phyloP scores from a whole-genome alignment of 2,329 filamentous ascomycete genomes.

The Penicillium corylophilum region DNA sequence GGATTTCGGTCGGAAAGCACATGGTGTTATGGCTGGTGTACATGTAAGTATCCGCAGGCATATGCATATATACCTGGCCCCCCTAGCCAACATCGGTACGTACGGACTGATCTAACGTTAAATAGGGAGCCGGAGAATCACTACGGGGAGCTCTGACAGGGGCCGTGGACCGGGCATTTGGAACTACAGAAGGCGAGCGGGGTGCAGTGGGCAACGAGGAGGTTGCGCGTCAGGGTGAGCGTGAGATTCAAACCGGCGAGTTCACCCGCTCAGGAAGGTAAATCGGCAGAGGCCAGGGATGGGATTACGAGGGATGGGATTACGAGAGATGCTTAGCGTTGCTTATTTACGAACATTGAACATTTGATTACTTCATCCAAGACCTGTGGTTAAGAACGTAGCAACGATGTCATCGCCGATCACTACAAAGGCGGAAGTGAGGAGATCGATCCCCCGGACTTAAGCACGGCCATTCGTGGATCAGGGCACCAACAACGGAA shows the following conservation, averaged over 20 bases:
- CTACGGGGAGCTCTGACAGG: slow-evolving; percentile 39
- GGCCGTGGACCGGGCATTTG: slow-evolving; percentile 41
- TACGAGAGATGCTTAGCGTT: background rate
- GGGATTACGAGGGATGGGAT: background rate
- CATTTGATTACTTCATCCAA: no score
- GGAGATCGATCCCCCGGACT: slow-evolving; percentile 10
- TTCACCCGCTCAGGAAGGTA: slow-evolving; percentile 16
- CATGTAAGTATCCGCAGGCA: slow-evolving; percentile 32
- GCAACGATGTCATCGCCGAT: no score
- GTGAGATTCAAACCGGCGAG: slow-evolving; percentile 33
- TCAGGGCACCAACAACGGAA: no score
- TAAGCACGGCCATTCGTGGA: slow-evolving; percentile 3
- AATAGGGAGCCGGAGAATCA: slow-evolving; percentile 42
- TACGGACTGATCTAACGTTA: background rate
- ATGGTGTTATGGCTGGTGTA: slow-evolving; percentile 31
- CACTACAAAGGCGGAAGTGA: no score
- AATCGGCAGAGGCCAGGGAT: background rate
- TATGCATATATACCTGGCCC: background rate
- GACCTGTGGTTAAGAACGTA: no score
- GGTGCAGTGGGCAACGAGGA: slow-evolving; percentile 36
- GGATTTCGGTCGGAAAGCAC: slow-evolving; percentile 25
- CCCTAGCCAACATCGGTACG: no score
- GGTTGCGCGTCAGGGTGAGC: slow-evolving; percentile 37
- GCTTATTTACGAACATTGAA: background rate
- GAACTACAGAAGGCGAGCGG: slow-evolving; percentile 28